These are phyloP conservation scores for Polytrichum commune DNA, from an alignment of 225 moss, liverwort and hornwort species.

Conservation along the genomic window DNA sequence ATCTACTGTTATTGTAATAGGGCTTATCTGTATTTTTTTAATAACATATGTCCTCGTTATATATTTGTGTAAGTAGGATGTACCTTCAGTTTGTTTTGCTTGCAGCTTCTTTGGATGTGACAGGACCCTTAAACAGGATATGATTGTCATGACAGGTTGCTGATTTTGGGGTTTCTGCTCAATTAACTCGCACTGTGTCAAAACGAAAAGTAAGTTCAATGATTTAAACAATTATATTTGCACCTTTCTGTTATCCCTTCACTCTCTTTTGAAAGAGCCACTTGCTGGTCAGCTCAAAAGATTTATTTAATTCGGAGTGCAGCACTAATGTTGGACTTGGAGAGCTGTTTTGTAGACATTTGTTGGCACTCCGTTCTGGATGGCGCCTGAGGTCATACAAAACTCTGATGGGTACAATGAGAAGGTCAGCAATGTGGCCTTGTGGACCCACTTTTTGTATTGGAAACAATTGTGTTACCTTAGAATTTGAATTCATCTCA, in stretches of 20 bases:
- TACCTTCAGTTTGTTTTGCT: conserved; percentile 13
- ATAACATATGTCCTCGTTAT: too few species aligned
- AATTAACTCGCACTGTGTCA: conserved; percentile 90
- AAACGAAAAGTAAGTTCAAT: conserved; percentile 76
- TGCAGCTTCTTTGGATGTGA: too few species aligned
- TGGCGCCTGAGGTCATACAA: conserved; percentile 99
- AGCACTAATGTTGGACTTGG: too few species aligned
- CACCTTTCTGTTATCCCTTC: not conserved
- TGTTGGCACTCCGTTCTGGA: conserved; percentile 99
- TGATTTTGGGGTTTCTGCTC: conserved; percentile 99
- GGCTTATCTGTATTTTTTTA: too few species aligned
- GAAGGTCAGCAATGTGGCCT: conserved; percentile 43
- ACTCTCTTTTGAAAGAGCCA: conserved; percentile 5
- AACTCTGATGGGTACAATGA: conserved; percentile 98
- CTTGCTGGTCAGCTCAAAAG: conserved; percentile 11
- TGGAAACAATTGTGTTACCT: not conserved
- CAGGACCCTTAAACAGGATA: too few species aligned
- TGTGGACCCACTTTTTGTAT: too few species aligned
- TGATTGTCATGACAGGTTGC: conserved; percentile 63
- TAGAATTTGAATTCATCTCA: too few species aligned
- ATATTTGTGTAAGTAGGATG: too few species aligned
- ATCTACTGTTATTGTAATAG: too few species aligned
- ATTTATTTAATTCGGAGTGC: too few species aligned
- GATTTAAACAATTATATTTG: too few species aligned
- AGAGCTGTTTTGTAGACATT: conserved; percentile 54